Conservation (phyloP, 768 basidiomycete species). For the Boletus tomentosulus region DNA sequence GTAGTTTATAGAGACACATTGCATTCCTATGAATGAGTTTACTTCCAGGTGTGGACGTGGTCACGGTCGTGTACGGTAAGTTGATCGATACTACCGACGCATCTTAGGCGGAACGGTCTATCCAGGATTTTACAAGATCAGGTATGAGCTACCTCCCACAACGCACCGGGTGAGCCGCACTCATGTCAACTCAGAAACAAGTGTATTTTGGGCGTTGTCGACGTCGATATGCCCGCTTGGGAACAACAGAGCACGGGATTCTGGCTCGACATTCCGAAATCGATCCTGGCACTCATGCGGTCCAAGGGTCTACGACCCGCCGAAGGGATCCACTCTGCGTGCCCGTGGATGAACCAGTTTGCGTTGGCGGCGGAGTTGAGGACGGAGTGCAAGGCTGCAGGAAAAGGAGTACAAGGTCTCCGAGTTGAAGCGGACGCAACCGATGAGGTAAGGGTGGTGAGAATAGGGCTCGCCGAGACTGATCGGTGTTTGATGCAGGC, state of each 20-base stretch:
- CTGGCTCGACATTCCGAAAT: conserved; percentile 73
- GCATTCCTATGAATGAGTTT: not conserved
- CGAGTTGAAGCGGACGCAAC: conserved; percentile 57
- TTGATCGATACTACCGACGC: not conserved
- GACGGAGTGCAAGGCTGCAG: conserved; percentile 79
- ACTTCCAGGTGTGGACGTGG: conserved; percentile 53
- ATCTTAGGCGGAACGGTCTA: not conserved
- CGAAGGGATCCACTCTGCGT: conserved; percentile 80
- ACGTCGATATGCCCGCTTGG: conserved; percentile 75
- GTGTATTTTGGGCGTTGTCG: conserved; percentile 69
- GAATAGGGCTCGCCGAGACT: not conserved
- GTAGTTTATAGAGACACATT: conserved; percentile 31
- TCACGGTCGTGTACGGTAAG: conserved; percentile 72
- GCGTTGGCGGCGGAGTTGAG: conserved; percentile 61
- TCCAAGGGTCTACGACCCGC: conserved; percentile 60
- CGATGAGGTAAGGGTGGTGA: conserved; percentile 36
- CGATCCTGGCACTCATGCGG: conserved; percentile 49
- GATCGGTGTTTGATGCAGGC: conserved; percentile 34
- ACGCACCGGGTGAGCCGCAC: not conserved
- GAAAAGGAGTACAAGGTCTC: conserved; percentile 65
- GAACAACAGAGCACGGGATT: conserved; percentile 67
- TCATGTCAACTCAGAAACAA: conserved; percentile 41
- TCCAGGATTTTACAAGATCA: conserved; percentile 76
- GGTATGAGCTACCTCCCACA: conserved; percentile 33
- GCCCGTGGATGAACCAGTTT: conserved; percentile 77